These are phyloP conservation scores for Paralagenidium karlingii DNA, from an alignment of 352 stramenopile species.

Conservation along the genomic window DNA sequence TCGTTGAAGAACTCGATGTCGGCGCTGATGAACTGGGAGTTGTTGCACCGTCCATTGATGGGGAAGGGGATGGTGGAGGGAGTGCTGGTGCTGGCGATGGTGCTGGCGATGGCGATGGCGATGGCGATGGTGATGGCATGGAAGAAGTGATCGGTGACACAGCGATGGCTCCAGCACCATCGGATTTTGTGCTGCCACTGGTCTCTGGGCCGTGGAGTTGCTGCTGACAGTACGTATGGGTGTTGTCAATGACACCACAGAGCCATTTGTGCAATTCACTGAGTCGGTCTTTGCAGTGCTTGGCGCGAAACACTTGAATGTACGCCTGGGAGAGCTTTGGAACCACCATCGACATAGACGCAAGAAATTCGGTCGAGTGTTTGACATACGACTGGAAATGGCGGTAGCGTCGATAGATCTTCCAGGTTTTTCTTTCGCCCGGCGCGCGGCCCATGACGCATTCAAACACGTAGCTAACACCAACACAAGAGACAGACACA, in stretches of 20 bases:
- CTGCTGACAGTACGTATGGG: constrained; percentile 31
- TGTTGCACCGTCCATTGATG: too few species aligned
- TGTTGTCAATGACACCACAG: constrained; percentile 46
- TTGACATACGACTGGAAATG: constrained; percentile 69
- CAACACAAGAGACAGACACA: background rate
- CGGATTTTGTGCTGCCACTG: constrained; percentile 8
- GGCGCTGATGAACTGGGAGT: too few species aligned
- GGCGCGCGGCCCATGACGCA: constrained; percentile 23
- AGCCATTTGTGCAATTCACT: constrained; percentile 65
- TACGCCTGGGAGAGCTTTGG: constrained; percentile 60
- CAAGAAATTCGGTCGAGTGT: constrained; percentile 41
- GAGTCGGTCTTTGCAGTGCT: constrained; percentile 64
- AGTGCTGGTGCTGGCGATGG: background rate
- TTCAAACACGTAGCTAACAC: constrained; percentile 64
- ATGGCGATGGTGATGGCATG: background rate
- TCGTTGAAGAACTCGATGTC: background rate
- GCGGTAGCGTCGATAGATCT: constrained; percentile 75
- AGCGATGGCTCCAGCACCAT: background rate
- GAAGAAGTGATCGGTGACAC: background rate
- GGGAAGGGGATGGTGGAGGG: too few species aligned
- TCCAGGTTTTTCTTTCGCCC: constrained; percentile 44
- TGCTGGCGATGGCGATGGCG: too few species aligned
- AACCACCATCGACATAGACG: constrained; percentile 19
- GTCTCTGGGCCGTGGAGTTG: constrained; percentile 17
- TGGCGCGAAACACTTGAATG: constrained; percentile 69